Evolutionary conservation across 2,329 filamentous ascomycete genomes (phyloP).

Genomic region (Ascocoryne sarcoides): DNA sequence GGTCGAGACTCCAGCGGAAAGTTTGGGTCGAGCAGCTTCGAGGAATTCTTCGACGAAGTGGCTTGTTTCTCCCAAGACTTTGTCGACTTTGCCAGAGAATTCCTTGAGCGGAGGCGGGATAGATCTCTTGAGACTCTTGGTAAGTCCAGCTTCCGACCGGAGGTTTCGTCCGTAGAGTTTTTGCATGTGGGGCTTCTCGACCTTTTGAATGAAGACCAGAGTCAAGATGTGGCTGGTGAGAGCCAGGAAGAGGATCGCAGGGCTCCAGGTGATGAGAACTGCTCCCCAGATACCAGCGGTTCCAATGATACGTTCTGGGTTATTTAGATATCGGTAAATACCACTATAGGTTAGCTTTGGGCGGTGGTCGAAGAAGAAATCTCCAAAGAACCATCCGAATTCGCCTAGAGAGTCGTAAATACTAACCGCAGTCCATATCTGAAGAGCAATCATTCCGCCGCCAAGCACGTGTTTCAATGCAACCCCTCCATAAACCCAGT

Average conservation of each 20-base stretch:
- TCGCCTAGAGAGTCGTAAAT: slow-evolving; percentile 95
- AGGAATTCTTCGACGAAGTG: slow-evolving; percentile 89
- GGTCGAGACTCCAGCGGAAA: slow-evolving; percentile 76
- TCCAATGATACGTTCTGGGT: slow-evolving; percentile 88
- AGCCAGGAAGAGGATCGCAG: slow-evolving; percentile 77
- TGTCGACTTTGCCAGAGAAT: slow-evolving; percentile 80
- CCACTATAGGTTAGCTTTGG: slow-evolving; percentile 90
- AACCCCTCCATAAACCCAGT: slow-evolving; percentile 82
- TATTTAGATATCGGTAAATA: slow-evolving; percentile 97
- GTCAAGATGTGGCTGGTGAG: slow-evolving; percentile 78
- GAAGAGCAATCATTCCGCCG: slow-evolving; percentile 68
- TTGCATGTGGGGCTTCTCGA: slow-evolving; percentile 96
- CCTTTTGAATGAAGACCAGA: slow-evolving; percentile 79
- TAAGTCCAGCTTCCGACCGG: slow-evolving; percentile 79
- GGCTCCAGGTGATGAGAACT: slow-evolving; percentile 86
- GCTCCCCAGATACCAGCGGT: slow-evolving; percentile 93
- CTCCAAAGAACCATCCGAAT: slow-evolving; percentile 98
- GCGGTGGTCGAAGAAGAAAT: slow-evolving; percentile 92
- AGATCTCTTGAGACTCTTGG: slow-evolving; percentile 81
- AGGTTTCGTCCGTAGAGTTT: slow-evolving; percentile 86
- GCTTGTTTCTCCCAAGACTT: slow-evolving; percentile 73
- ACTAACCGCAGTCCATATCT: slow-evolving; percentile 86
- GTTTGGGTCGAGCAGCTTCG: slow-evolving; percentile 73
- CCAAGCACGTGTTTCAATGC: slow-evolving; percentile 84
- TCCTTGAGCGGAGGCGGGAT: slow-evolving; percentile 75